Conservation (phyloP, 2,329 filamentous ascomycete species). For the Alternaria burnsii region DNA sequence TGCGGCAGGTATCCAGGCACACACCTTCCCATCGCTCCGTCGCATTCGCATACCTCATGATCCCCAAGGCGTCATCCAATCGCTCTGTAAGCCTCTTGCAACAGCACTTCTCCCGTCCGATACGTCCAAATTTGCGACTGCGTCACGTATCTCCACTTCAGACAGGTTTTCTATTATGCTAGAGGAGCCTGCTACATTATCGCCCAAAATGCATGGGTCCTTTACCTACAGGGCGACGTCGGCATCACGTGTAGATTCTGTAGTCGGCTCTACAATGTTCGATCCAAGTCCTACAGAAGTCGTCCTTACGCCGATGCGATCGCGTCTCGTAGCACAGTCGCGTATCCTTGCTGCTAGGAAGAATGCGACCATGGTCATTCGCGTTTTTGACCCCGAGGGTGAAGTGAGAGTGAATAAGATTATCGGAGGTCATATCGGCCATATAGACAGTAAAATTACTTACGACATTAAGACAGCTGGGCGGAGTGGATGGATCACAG, state of each 20-base stretch:
- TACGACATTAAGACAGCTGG: slow-evolving; percentile 56
- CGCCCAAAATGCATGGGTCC: not conserved
- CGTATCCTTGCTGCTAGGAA: slow-evolving; percentile 68
- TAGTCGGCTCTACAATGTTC: slow-evolving; percentile 22
- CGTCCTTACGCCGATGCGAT: slow-evolving; percentile 56
- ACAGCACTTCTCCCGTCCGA: slow-evolving; percentile 59
- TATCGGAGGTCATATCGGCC: slow-evolving; percentile 70
- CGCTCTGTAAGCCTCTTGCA: slow-evolving; percentile 70
- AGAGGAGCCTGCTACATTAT: slow-evolving; percentile 1
- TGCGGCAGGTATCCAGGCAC: slow-evolving; percentile 67
- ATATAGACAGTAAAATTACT: slow-evolving; percentile 64
- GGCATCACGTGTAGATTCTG: slow-evolving; percentile 33
- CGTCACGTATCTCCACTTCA: slow-evolving; percentile 10
- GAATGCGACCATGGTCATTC: slow-evolving; percentile 65
- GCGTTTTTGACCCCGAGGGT: slow-evolving; percentile 61
- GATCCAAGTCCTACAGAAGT: slow-evolving; percentile 10
- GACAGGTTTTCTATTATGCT: not conserved
- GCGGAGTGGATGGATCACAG: slow-evolving; percentile 37
- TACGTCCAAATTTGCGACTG: slow-evolving; percentile 27
- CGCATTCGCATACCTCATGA: slow-evolving; percentile 72
- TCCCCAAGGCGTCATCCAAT: slow-evolving; percentile 73
- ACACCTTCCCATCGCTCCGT: slow-evolving; percentile 69
- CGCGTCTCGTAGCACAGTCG: slow-evolving; percentile 71
- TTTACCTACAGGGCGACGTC: slow-evolving; percentile 2
- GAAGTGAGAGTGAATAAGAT: slow-evolving; percentile 61